Evolutionary conservation across 352 stramenopile genomes (phyloP).

Genomic region (Pythium aphanidermatum): DNA sequence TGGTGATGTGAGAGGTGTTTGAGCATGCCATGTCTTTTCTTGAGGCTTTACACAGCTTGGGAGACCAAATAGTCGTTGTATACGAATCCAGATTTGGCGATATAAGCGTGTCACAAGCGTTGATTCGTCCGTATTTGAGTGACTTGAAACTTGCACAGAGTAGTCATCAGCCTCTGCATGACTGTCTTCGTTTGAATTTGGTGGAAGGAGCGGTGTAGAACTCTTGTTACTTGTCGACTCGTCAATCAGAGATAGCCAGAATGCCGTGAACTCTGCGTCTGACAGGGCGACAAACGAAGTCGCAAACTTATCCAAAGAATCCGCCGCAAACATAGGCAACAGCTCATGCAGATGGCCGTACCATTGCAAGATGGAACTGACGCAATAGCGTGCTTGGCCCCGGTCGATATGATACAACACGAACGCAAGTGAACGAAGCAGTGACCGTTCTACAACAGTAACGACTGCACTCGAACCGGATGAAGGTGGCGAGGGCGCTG

Average conservation of each 20-base stretch:
- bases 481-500: neutral
- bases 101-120: constrained; percentile 46
- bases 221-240: no score
- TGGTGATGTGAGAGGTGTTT: constrained; percentile 69
- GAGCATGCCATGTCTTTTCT: constrained; percentile 19
- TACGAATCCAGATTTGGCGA: constrained; percentile 35
- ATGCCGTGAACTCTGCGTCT: constrained; percentile 54
- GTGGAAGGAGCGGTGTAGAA: no score
- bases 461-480: constrained; percentile 34
- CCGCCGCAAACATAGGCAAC: constrained; percentile 26
- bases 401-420: constrained; percentile 58
- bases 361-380: constrained; percentile 50
- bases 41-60: neutral
- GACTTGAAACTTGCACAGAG: no score
- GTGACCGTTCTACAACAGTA: constrained; percentile 44
- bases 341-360: constrained; percentile 58
- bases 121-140: neutral
- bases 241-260: constrained; percentile 59
- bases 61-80: constrained; percentile 42
- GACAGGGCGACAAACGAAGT: constrained; percentile 56
- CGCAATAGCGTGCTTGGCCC: constrained; percentile 49
- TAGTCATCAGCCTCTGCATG: no score
- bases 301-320: constrained; percentile 43
- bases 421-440: constrained; percentile 61
- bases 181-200: no score